Evolutionary conservation across 176 grass and related monocot genomes (phyloP), one percentile per base, ranked within the genome.

Genomic region (Avena atlantica): DNA sequence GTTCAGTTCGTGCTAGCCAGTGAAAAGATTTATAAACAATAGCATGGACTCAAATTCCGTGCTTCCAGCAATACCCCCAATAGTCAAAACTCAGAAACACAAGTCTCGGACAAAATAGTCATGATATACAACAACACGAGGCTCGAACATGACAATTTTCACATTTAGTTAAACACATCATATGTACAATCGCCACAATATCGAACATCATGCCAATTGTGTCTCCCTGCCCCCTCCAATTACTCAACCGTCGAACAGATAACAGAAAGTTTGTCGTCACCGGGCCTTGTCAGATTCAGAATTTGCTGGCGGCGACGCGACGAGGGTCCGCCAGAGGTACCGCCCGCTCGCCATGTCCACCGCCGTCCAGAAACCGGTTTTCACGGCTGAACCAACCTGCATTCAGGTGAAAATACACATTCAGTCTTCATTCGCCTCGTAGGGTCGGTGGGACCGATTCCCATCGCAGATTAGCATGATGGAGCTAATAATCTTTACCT

Each of bases 341-440:
- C 75, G 79, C 51, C 97, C 94, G 16, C 92, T 99, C 20, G 92
- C 97, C 97, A 95, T 99, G 80, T 99, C 97, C 71, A 99, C 92
- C 65, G 91, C 55, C 9, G 86, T 94, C 97, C 94, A 95, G 77
- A 99, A 99, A 10, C 91, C 89, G 1, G 85, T 82, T 86, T 85
- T 89, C 59, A 99, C 63, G 57, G 92, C 89, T 36, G 94, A 98
- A 42, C 90, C 79, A 69, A 98, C 90, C 96, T 98, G 82, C 78
- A 82, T 48, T 78, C 55, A n/a, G 7, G 20, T 50, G 79, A 12
- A 82, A 78, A 37, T 20, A 25, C 44, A 55, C 17, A 19, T 13
- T 91, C 20, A 85, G 61, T 47, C n/a, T 6, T 20, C 15, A 36
- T 77, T 56, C 25, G 0, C 50, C 9, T 29, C 49, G 3, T 12